A percentile compares a stretch with the other conserved stretches of the same genome.
Evolutionary conservation across 371 early-diverging fungal genomes (phyloP).

Genomic region (Zopfochytrium polystomum): DNA sequence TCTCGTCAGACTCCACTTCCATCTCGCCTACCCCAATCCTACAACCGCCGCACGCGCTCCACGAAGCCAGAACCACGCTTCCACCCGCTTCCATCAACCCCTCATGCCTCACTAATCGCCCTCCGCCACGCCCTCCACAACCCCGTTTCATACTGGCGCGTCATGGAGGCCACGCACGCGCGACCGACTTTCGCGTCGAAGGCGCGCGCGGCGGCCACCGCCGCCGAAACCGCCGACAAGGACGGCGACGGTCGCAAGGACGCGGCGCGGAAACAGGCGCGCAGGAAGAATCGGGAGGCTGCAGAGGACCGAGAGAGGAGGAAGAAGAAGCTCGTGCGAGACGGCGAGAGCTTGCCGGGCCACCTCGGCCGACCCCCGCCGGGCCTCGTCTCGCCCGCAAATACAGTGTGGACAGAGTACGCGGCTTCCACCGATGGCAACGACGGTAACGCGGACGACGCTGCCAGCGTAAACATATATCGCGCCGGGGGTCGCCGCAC

Average conservation of each 20-base stretch:
- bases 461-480: too few relatives aligned
- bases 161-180: conserved; percentile 32
- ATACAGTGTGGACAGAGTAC: too few relatives aligned
- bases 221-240: conserved; percentile 9
- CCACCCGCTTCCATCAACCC: conserved; percentile 26
- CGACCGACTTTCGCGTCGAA: conserved; percentile 28
- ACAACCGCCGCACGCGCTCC: not conserved
- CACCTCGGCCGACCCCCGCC: too few relatives aligned
- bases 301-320: not conserved
- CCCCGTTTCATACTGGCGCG: conserved; percentile 35
- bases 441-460: too few relatives aligned
- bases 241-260: not conserved
- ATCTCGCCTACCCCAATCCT: conserved; percentile 4
- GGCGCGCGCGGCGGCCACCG: conserved; percentile 14
- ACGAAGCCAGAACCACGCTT: not conserved
- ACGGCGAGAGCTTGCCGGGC: not conserved
- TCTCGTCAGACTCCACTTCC: too few relatives aligned
- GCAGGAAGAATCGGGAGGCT: conserved; percentile 1
- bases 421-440: too few relatives aligned
- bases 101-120: conserved; percentile 37
- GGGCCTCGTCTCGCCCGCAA: too few relatives aligned
- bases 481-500: too few relatives aligned
- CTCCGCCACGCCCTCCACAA: conserved; percentile 37
- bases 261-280: not conserved
- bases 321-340: not conserved